Conservation (phyloP, 2,329 filamentous ascomycete species). For the Calonectria honghensis region DNA sequence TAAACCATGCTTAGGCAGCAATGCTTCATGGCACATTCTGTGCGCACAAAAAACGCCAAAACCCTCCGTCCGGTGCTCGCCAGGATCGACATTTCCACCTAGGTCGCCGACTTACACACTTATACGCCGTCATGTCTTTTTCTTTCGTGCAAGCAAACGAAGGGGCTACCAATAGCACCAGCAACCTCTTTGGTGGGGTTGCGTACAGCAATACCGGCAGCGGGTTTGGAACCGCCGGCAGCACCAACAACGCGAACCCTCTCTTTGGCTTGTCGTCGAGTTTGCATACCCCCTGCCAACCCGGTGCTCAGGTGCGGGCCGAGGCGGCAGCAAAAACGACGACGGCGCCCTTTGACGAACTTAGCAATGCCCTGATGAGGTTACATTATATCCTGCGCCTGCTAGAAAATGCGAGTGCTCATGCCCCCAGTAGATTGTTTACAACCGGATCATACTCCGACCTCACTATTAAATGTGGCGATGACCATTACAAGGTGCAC, state of each 20-base stretch:
- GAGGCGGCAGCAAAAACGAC: background rate
- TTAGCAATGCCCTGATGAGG: slow-evolving; percentile 23
- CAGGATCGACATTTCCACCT: background rate
- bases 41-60: slow-evolving; percentile 7
- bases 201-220: background rate
- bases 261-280: background rate
- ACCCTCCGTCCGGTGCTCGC: no score
- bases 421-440: slow-evolving; percentile 2
- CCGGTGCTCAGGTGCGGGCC: background rate
- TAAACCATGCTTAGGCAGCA: slow-evolving; percentile 12
- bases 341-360: slow-evolving; percentile 20
- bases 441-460: slow-evolving; percentile 40
- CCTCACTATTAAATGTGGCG: slow-evolving; percentile 25
- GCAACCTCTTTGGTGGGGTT: background rate
- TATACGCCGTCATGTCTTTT: background rate
- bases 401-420: background rate
- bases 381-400: background rate
- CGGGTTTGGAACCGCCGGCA: background rate
- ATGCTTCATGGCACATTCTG: slow-evolving; percentile 12
- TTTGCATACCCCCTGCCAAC: background rate
- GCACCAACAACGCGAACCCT: no score
- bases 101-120: background rate
- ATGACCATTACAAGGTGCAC: slow-evolving; percentile 31
- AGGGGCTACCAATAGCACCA: background rate
- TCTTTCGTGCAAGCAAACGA: background rate